phyloP scores from a whole-genome alignment of 2,329 filamentous ascomycete species.

The Beauveria bassiana region DNA sequence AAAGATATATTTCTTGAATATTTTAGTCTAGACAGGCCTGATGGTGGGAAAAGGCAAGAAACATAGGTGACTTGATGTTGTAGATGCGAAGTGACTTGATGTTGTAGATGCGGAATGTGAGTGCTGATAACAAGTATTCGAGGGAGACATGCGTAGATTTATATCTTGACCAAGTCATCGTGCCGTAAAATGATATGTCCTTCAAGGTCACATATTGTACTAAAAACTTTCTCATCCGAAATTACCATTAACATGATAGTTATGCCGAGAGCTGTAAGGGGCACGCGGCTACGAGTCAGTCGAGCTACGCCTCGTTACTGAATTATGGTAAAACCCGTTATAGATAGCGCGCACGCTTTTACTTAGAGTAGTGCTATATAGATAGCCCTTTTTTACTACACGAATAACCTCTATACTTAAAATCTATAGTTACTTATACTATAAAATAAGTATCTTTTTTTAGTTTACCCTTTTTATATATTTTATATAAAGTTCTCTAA shows the following conservation, averaged over 20 bases:
- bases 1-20: background rate
- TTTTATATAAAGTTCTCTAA: too few relatives aligned
- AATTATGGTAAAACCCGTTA: background rate
- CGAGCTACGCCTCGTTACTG: background rate
- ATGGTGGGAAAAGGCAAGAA: background rate
- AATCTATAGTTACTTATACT: too few relatives aligned
- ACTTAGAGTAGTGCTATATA: background rate
- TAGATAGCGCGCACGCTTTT: background rate
- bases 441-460: too few relatives aligned
- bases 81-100: background rate
- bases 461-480: too few relatives aligned
- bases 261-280: background rate
- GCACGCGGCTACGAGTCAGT: background rate
- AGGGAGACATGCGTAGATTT: background rate
- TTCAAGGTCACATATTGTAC: background rate
- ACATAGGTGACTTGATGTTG: background rate
- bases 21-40: background rate
- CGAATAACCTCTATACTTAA: too few relatives aligned
- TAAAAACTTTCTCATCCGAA: background rate
- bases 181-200: background rate
- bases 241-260: background rate
- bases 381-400: too few relatives aligned
- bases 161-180: background rate
- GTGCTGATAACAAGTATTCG: background rate
- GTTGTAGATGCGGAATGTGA: background rate